Evolutionary conservation across 75 land plant species (phyloP).

Genomic region (Cunninghamia lanceolata): DNA sequence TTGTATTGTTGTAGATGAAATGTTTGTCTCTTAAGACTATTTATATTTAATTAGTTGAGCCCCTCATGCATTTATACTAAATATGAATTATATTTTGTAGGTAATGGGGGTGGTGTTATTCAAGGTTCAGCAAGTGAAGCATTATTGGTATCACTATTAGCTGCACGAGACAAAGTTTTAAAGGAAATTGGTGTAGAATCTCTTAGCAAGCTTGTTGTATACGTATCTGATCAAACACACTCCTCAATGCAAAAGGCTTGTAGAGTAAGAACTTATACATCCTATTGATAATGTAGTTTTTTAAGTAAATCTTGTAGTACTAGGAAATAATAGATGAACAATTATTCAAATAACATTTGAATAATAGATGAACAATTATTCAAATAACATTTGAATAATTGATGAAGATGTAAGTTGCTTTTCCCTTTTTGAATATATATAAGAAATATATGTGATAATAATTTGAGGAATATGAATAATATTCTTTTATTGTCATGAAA

Average conservation of each 20-base stretch:
- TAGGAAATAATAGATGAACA: too few species aligned
- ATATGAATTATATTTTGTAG: conserved; percentile 27
- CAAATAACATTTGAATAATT: too few species aligned
- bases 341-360: too few species aligned
- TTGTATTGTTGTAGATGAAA: neutral
- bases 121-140: conserved; percentile 85
- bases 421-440: too few species aligned
- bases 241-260: conserved; percentile 68
- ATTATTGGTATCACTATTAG: conserved; percentile 61
- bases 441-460: too few species aligned
- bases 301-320: too few species aligned
- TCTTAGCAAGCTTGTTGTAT: conserved; percentile 37
- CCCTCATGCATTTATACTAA: neutral
- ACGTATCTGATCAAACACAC: conserved; percentile 76
- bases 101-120: conserved; percentile 64
- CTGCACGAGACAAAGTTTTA: conserved; percentile 64
- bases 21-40: neutral
- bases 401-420: too few species aligned
- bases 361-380: too few species aligned
- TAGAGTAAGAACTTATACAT: conserved; percentile 34
- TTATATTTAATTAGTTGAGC: neutral
- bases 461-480: too few species aligned
- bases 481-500: too few species aligned
- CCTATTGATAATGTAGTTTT: too few species aligned
- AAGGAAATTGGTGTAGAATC: conserved; percentile 12